Evolutionary conservation across 371 early-diverging fungal species (phyloP), one percentile per base, ranked within the genome.

Genomic region (Nematocida sp.): DNA sequence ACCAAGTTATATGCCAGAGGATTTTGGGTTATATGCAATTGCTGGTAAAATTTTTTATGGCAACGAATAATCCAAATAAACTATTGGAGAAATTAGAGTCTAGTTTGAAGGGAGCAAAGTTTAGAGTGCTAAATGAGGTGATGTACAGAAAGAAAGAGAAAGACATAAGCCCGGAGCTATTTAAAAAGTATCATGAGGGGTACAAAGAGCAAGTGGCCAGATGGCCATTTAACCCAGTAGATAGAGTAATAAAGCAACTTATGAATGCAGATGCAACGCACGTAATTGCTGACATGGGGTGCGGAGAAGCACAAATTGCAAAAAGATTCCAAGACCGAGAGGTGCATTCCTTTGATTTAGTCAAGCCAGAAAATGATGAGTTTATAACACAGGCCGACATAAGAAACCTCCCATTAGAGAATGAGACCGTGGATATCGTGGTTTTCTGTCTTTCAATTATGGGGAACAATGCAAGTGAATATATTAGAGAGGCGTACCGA

Each of bases 181-280:
- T 84, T 45, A 54, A 67, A 25, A 72, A 91, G 89, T 98, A 98
- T 84, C 97, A 97, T 84, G 90, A 91, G 84, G 97, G 96, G 1
- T 98, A 96, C 90, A 89, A 92, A 3, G 88, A 91, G 15, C 98
- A 96, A 87, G 94, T 93, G 6, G 90, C 91, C 74, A 89, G 90
- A 47, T 98, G 99, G 99, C 97, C 98, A 0, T 89, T 87, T 40
- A 95, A 98, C 85, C 99, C 99, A 0, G 91, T 96, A 0, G 93
- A 95, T 86, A 85, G 91, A 2, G 90, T 94, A 82, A 91, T 95
- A 64, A 84, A 88, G 2, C 89, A 91, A 60, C 86, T 96, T 9
- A 62, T 71, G 46, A 67, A 73, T 62, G 58, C 20, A 20, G 80
- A 80, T 57, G 64, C 61, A 44, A 82, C 72, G 18, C 44, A 84